Conservation (phyloP, 108 stramenopile genomes). For the Nannochloropsis oceanica region DNA sequence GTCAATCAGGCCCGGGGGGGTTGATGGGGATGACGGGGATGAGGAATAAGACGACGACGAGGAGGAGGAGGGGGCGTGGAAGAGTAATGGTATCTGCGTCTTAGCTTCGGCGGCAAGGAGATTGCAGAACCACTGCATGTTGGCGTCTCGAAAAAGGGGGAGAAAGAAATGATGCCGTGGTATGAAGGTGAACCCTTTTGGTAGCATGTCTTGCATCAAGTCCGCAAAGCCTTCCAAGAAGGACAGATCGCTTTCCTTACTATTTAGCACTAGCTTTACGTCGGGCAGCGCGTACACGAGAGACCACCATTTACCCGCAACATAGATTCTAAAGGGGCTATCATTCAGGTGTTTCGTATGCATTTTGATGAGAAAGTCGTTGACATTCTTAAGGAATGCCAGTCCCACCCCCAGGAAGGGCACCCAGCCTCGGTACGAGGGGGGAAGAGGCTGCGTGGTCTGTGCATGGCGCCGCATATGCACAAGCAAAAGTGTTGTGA, state of each 20-base stretch:
- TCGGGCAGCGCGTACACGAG: background rate
- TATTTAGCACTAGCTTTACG: background rate
- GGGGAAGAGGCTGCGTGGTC: background rate
- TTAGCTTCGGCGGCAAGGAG: background rate
- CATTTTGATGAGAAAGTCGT: background rate
- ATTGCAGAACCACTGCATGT: background rate
- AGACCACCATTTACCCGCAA: background rate
- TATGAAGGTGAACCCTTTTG: background rate
- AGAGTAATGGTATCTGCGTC: background rate
- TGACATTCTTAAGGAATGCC: background rate
- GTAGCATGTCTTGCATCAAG: background rate
- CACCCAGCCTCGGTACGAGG: background rate
- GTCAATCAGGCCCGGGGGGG: background rate
- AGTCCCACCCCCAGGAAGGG: background rate
- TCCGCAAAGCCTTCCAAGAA: background rate
- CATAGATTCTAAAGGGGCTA: background rate
- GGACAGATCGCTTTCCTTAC: background rate
- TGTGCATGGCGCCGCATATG: background rate
- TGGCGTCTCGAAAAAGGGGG: background rate
- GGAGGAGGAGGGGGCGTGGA: background rate
- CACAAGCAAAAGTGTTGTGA: background rate
- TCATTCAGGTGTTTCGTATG: background rate
- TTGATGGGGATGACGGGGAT: background rate
- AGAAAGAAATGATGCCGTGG: background rate
- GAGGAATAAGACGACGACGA: slow-evolving; percentile 12